phyloP scores from a whole-genome alignment of 73 alveolate species.

The Durusdinium trenchii region DNA sequence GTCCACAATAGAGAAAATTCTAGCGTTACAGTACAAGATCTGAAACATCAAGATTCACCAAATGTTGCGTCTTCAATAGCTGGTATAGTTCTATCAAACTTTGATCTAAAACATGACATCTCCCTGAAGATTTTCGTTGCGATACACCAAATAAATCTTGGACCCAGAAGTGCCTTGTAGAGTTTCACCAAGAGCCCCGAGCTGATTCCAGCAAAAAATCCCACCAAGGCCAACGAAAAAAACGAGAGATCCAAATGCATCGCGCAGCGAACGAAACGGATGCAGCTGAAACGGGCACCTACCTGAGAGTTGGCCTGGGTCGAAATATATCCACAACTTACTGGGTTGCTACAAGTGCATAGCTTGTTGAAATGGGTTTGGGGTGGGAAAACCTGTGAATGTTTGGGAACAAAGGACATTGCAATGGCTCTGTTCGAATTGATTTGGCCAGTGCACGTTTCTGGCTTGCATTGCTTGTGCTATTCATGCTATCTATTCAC shows the following conservation, averaged over 20 bases:
- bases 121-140: not conserved
- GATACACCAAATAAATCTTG: not conserved
- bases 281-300: too few species aligned
- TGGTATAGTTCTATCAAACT: too few species aligned
- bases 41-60: not conserved
- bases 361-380: too few species aligned
- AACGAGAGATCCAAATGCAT: not conserved
- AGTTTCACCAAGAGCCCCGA: slow-evolving; percentile 71
- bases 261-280: not conserved
- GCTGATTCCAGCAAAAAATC: slow-evolving; percentile 42
- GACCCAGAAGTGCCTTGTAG: slow-evolving; percentile 1
- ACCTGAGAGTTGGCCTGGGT: too few species aligned
- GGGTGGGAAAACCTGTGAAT: too few species aligned
- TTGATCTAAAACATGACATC: too few species aligned
- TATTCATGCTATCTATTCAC: not conserved
- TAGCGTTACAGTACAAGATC: not conserved
- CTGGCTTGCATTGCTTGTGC: not conserved
- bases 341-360: too few species aligned
- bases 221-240: slow-evolving; percentile 27
- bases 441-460: too few species aligned
- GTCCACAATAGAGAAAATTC: not conserved
- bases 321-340: too few species aligned
- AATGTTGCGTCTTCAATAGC: too few species aligned
- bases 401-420: too few species aligned
- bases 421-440: too few species aligned